Evolutionary conservation across 768 basidiomycete genomes (phyloP), one percentile per base, ranked within the genome.

Genomic region (Gloeopeniophorella convolvens): DNA sequence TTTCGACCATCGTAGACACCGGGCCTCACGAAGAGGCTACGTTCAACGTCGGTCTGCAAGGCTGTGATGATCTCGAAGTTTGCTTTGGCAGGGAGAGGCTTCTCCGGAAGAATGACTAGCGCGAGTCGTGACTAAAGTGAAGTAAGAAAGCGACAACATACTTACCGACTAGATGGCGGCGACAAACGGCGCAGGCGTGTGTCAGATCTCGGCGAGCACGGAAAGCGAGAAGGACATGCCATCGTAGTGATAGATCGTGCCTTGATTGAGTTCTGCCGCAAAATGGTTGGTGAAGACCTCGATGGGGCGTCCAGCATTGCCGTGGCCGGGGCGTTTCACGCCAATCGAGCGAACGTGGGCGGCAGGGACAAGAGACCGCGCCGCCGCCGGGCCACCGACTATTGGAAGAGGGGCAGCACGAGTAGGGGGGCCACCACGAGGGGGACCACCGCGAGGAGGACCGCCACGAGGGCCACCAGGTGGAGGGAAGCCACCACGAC

Each of bases 1-100:
- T 89, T 90, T 34, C 85, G 73, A 0, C 88, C 88, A 50, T 90
- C 89, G 52, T 89, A 90, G 2, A 79, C 87, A 15, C 74, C 82
- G 12, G 73, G 78, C 9, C 85, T 86, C 3, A 78, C 85, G 61
- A 91, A 91, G 18, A 85, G 69, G n/a, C 75, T 66, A 0, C 79
- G 80, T 1, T 79, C 78, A 4, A 76, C 71, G 0, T 68, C 62
- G 4, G 68, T 70, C 62, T 91, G 89, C 12, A 91, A 63, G 13
- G 69, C 69, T 12, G 73, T 72, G 41, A 91, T 81, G 9, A 91
- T 66, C 12, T 83, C 79, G 71, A 90, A 73, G 51, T 88, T 89
- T 5, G 86, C 65, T 12, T 77, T 68, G 1, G 77, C 76, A 0
- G 89, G 85, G 2, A 86, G 69, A 0, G 70, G 74, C 65, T 83